A percentile compares a stretch with the other conserved stretches of the same genome.
Conservation (phyloP, 805 yeast genomes). For the Wickerhamiella dianesei region DNA sequence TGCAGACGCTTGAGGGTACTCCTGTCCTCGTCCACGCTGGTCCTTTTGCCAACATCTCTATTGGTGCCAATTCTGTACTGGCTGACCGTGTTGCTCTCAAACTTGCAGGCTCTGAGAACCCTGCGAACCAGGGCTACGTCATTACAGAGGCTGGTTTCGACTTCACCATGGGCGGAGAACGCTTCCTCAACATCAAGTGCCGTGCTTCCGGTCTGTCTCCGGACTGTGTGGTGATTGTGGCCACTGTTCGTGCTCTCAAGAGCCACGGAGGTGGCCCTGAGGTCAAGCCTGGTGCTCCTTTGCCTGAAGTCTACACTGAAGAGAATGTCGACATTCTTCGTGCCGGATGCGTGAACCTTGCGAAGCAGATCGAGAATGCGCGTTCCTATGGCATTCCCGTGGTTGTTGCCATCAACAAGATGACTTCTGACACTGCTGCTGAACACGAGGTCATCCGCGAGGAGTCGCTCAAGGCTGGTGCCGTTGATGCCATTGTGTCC, state of each 20-base stretch:
- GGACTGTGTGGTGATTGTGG: slow-evolving; percentile 84
- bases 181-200: slow-evolving; percentile 91
- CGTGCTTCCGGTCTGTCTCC: slow-evolving; percentile 81
- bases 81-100: slow-evolving; percentile 90
- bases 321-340: slow-evolving; percentile 71
- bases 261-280: slow-evolving; percentile 96
- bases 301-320: slow-evolving; percentile 66
- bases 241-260: slow-evolving; percentile 93
- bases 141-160: slow-evolving; percentile 98
- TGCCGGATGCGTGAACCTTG: slow-evolving; percentile 74
- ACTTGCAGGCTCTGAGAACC: slow-evolving; percentile 54
- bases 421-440: slow-evolving; percentile 65
- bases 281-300: slow-evolving; percentile 81
- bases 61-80: slow-evolving; percentile 88
- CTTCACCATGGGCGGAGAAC: slow-evolving; percentile 98
- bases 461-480: slow-evolving; percentile 84
- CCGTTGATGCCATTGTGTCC: slow-evolving; percentile 76
- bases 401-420: slow-evolving; percentile 84
- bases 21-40: slow-evolving; percentile 98
- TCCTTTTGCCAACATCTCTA: slow-evolving; percentile 93
- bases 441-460: slow-evolving; percentile 70
- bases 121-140: slow-evolving; percentile 52
- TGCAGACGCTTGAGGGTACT: slow-evolving; percentile 96
- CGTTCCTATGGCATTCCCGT: slow-evolving; percentile 79
- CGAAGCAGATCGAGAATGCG: slow-evolving; percentile 80